These are phyloP conservation scores for Podochytrium sp. DNA, from an alignment of 192 early-diverging fungal species.

Conservation along the genomic window DNA sequence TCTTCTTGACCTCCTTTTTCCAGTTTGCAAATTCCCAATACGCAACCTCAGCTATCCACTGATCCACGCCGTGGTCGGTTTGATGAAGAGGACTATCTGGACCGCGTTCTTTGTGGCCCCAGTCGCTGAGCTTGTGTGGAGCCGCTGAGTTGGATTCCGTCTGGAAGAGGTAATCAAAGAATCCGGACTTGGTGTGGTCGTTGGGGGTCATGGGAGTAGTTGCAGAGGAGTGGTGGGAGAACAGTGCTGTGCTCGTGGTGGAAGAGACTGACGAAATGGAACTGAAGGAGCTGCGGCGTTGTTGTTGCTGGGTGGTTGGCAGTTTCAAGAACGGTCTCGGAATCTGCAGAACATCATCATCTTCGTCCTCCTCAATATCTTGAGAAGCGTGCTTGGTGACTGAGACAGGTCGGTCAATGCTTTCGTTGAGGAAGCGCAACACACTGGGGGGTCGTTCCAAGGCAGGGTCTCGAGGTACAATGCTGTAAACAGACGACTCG, in stretches of 20 bases:
- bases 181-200: background rate
- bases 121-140: background rate
- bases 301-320: no score
- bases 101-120: background rate
- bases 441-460: background rate
- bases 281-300: no score
- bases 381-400: background rate
- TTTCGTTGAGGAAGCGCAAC: background rate
- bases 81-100: no score
- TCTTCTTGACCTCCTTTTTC: constrained; percentile 7
- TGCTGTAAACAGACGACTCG: background rate
- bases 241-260: background rate
- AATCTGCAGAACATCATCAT: no score
- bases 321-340: no score
- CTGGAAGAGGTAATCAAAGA: background rate
- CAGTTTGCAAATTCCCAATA: constrained; percentile 17
- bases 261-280: background rate
- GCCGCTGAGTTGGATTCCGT: background rate
- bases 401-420: background rate
- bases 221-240: background rate
- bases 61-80: background rate
- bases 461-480: background rate
- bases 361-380: background rate
- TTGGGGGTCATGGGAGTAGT: background rate
- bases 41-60: background rate